These are phyloP conservation scores for Mucor saturninus DNA, from an alignment of 371 early-diverging fungal genomes.

Conservation along the genomic window DNA sequence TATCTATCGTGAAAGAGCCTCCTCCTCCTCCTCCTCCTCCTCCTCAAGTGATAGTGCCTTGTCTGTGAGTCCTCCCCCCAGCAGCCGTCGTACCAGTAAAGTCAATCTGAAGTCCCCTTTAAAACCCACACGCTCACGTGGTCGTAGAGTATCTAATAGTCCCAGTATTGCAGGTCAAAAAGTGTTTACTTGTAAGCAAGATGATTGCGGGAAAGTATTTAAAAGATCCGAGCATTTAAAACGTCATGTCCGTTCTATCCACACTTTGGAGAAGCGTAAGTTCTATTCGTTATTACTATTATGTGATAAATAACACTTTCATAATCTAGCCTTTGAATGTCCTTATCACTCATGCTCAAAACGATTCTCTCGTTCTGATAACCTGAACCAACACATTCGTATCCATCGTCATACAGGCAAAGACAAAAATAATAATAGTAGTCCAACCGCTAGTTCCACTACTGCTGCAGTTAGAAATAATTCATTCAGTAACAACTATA, in stretches of 20 bases:
- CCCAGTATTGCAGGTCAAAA: constrained; percentile 52
- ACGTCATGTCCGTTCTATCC: constrained; percentile 74
- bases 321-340: constrained; percentile 61
- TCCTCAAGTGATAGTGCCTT: constrained; percentile 20
- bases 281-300: background rate
- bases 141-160: constrained; percentile 41
- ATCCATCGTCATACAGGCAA: constrained; percentile 60
- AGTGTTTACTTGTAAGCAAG: constrained; percentile 55
- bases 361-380: constrained; percentile 84
- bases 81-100: constrained; percentile 14
- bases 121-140: constrained; percentile 37
- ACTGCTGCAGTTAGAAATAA: constrained; percentile 1
- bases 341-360: constrained; percentile 77
- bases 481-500: constrained; percentile 24
- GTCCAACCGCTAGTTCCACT: constrained; percentile 1
- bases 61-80: constrained; percentile 16
- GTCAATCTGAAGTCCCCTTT: constrained; percentile 17
- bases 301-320: background rate
- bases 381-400: constrained; percentile 76
- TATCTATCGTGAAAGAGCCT: constrained; percentile 31
- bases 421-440: constrained; percentile 27
- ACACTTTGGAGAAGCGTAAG: constrained; percentile 63
- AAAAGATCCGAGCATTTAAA: constrained; percentile 86
- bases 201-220: constrained; percentile 77
- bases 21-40: constrained; percentile 28